Percentiles rank a stretch among this genome's conserved stretches.
Evolutionary conservation across 768 basidiomycete genomes (phyloP).

Genomic region (Pleurotus sapidus): DNA sequence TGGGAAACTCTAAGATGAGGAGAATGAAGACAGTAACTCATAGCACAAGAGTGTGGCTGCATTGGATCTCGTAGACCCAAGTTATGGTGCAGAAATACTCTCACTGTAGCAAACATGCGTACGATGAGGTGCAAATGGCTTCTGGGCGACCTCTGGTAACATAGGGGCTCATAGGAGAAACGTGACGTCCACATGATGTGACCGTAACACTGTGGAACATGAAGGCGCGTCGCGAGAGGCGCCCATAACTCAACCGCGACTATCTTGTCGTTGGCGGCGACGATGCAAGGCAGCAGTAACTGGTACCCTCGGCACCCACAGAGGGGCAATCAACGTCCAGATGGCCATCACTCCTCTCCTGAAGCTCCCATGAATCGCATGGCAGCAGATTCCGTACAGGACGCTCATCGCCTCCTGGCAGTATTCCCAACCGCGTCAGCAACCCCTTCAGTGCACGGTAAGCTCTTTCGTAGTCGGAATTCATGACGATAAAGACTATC

Average conservation of each 20-base stretch:
- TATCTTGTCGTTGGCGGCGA: neutral
- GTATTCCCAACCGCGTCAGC: conserved; percentile 75
- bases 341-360: conserved; percentile 5
- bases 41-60: too few species aligned
- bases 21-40: too few species aligned
- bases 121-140: too few species aligned
- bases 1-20: too few species aligned
- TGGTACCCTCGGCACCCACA: conserved; percentile 11
- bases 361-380: conserved; percentile 11
- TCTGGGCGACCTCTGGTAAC: too few species aligned
- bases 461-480: conserved; percentile 9
- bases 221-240: neutral
- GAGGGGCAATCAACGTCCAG: neutral
- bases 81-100: too few species aligned
- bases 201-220: neutral
- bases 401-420: conserved; percentile 63
- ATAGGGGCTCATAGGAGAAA: too few species aligned
- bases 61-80: too few species aligned
- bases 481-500: too few species aligned
- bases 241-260: neutral
- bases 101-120: too few species aligned
- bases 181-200: too few species aligned
- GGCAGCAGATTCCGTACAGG: conserved; percentile 53
- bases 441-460: conserved; percentile 76
- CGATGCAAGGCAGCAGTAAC: conserved; percentile 9